A percentile compares a stretch with the other conserved stretches of the same genome.
Conservation (phyloP, 129 eudicot genomes). For the Centaurea solstitialis region DNA sequence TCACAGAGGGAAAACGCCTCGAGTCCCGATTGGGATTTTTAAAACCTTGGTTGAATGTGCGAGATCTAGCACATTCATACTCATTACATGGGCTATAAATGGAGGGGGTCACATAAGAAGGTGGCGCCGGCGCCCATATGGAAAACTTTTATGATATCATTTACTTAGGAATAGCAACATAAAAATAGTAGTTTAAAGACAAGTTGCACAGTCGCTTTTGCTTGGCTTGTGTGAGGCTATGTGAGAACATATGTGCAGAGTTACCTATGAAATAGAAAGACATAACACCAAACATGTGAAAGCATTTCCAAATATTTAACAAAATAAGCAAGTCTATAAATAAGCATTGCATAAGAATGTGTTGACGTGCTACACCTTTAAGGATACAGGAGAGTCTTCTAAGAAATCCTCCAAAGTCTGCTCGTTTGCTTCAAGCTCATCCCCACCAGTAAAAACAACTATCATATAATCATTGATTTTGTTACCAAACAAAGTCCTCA, state of each 20-base stretch:
- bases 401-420: slow-evolving; percentile 69
- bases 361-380: slow-evolving; percentile 47
- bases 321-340: neutral
- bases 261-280: neutral
- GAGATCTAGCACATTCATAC: neutral
- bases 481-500: slow-evolving; percentile 56
- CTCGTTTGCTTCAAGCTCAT: slow-evolving; percentile 73
- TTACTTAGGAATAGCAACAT: neutral
- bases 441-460: slow-evolving; percentile 88
- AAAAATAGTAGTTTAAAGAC: neutral
- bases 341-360: neutral
- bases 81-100: neutral
- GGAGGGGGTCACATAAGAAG: neutral
- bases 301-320: no score
- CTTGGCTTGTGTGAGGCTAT: neutral
- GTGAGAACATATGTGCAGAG: neutral
- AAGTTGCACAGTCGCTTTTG: neutral
- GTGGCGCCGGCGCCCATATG: neutral
- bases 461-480: slow-evolving; percentile 78
- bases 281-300: neutral
- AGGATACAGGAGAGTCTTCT: slow-evolving; percentile 54
- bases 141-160: neutral
- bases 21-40: no score
- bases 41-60: no score
- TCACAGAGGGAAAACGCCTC: no score